These are phyloP conservation scores for Ceratocystiopsis sp. DNA, from an alignment of 2,329 filamentous ascomycete species.

Conservation along the genomic window DNA sequence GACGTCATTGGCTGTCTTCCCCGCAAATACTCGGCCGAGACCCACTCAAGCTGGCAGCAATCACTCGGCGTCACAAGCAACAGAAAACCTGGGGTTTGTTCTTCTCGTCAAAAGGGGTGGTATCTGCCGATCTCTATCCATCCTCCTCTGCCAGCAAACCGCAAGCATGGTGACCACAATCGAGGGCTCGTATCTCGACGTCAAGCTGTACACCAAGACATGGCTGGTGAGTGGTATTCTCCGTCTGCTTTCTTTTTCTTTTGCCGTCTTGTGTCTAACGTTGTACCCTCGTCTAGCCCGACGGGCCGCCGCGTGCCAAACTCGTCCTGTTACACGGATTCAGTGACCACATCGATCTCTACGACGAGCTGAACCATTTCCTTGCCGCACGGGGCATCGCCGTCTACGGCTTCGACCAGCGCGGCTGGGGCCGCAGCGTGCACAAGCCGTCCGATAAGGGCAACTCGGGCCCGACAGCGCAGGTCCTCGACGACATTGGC, in stretches of 20 bases:
- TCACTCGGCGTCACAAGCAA: too few relatives aligned
- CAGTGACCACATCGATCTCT: slow-evolving; percentile 68
- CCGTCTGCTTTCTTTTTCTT: background rate
- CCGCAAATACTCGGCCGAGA: too few relatives aligned
- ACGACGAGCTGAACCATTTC: slow-evolving; percentile 54
- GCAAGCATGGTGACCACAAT: too few relatives aligned
- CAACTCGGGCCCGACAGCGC: slow-evolving; percentile 53
- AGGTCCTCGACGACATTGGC: slow-evolving; percentile 62
- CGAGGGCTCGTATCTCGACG: too few relatives aligned
- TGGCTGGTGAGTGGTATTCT: slow-evolving; percentile 35
- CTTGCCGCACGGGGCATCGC: slow-evolving; percentile 59
- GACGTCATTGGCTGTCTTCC: too few relatives aligned
- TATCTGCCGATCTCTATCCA: too few relatives aligned
- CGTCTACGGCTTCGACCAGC: slow-evolving; percentile 66
- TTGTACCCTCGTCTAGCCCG: slow-evolving; percentile 24
- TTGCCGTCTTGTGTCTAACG: background rate
- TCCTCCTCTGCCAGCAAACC: too few relatives aligned
- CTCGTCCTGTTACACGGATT: slow-evolving; percentile 79
- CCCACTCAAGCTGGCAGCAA: too few relatives aligned
- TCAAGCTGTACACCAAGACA: slow-evolving; percentile 37
- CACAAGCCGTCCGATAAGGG: slow-evolving; percentile 45
- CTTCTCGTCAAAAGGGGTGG: too few relatives aligned
- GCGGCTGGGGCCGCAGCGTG: slow-evolving; percentile 71
- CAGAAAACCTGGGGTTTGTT: too few relatives aligned
- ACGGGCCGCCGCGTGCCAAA: slow-evolving; percentile 44